These are phyloP conservation scores for Amylocystis lapponica DNA, from an alignment of 768 basidiomycete species.

Conservation along the genomic window DNA sequence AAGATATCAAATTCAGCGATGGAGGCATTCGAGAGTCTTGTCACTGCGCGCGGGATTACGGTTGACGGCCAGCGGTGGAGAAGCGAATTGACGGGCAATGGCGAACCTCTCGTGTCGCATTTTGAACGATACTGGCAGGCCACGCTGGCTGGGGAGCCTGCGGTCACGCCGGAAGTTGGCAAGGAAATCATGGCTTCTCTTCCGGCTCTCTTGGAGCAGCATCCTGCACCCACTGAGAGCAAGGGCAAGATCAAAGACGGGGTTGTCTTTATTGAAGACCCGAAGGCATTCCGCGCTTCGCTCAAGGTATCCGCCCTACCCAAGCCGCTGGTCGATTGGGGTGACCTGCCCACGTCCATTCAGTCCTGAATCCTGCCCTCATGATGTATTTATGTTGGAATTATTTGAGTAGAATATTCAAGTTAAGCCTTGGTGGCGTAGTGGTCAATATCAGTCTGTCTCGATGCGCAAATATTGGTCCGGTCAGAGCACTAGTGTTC, in stretches of 20 bases:
- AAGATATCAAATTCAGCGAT: conserved; percentile 62
- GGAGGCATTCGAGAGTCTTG: conserved; percentile 50
- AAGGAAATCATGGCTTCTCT: conserved; percentile 48
- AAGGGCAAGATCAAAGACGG: conserved; percentile 38
- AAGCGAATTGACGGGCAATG: conserved; percentile 43
- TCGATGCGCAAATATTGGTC: too few species aligned
- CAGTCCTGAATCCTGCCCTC: too few species aligned
- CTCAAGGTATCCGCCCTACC: conserved; percentile 51
- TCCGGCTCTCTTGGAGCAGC: conserved; percentile 47
- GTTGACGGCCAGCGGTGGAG: conserved; percentile 48
- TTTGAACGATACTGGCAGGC: conserved; percentile 62
- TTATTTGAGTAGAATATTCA: too few species aligned
- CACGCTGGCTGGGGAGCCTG: conserved; percentile 34
- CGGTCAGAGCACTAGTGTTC: too few species aligned
- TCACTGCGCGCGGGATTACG: conserved; percentile 43
- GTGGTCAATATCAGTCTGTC: too few species aligned
- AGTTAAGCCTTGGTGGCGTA: too few species aligned
- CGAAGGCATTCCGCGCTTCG: conserved; percentile 57
- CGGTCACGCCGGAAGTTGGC: conserved; percentile 31
- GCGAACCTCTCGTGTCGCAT: conserved; percentile 49
- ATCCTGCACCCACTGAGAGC: conserved; percentile 51
- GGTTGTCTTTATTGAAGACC: conserved; percentile 60
- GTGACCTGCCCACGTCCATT: conserved; percentile 61
- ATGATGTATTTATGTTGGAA: too few species aligned
- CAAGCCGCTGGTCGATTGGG: conserved; percentile 66